Conservation (phyloP, 495 filamentous ascomycete genomes). For the Xylaria grammica region DNA sequence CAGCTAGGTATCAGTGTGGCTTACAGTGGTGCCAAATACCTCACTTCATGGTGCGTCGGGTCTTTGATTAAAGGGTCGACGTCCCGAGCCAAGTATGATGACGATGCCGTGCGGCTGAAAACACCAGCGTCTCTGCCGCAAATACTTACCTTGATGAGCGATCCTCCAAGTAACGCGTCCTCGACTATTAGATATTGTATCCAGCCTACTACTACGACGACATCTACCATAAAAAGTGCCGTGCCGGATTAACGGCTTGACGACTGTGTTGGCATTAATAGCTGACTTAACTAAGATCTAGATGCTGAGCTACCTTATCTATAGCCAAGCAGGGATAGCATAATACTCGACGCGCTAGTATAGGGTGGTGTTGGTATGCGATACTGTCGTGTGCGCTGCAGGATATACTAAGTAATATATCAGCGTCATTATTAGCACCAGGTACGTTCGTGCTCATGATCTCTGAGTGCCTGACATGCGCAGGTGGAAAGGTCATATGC, state of each 20-base stretch:
- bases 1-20: background rate
- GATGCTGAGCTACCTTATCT: background rate
- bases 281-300: background rate
- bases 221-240: constrained; percentile 1
- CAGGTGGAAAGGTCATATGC: constrained; percentile 4
- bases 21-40: constrained; percentile 5
- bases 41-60: background rate
- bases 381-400: background rate
- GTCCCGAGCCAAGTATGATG: background rate
- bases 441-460: background rate
- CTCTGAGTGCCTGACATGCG: background rate
- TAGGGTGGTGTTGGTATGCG: background rate
- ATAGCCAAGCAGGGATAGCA: background rate
- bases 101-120: constrained; percentile 19
- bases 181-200: too few relatives aligned
- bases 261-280: background rate
- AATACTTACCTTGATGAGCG: background rate
- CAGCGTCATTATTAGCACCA: background rate
- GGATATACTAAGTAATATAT: too few relatives aligned
- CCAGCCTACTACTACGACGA: background rate
- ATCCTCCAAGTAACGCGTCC: background rate
- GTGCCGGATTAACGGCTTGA: background rate
- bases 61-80: background rate
- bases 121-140: background rate
- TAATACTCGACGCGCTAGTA: background rate